A percentile compares a stretch with the other conserved stretches of the same genome.
Evolutionary conservation across 1,139 yeast species (phyloP).

Genomic region (Suhomyces bribrorum): DNA sequence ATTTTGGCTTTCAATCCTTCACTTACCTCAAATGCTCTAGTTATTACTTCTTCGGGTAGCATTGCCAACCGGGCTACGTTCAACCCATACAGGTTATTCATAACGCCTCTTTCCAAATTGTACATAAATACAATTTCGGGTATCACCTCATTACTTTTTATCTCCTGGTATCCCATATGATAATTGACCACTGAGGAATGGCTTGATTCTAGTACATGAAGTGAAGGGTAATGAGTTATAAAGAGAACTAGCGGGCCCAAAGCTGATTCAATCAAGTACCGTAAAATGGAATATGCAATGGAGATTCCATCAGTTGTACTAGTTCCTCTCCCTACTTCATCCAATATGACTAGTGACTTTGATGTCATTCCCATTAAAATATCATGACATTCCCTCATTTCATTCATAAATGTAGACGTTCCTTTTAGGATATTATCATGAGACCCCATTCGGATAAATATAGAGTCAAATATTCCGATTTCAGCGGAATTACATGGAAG

Average conservation of each 20-base stretch:
- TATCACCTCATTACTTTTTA: conserved; percentile 28
- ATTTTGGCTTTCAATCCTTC: conserved; percentile 36
- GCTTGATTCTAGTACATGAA: conserved; percentile 52
- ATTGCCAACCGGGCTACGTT: conserved; percentile 77
- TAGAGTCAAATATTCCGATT: conserved; percentile 60
- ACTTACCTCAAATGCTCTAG: conserved; percentile 51
- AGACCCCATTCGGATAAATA: conserved; percentile 69
- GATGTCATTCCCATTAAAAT: conserved; percentile 49
- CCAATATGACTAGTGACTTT: conserved; percentile 59
- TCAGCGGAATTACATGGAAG: conserved; percentile 43
- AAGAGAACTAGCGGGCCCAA: conserved; percentile 64
- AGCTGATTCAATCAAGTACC: conserved; percentile 52
- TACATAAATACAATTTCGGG: conserved; percentile 60
- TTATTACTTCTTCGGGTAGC: conserved; percentile 52
- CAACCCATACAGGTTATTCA: conserved; percentile 70
- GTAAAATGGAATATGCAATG: conserved; percentile 75
- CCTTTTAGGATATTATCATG: conserved; percentile 67
- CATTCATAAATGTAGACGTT: conserved; percentile 77
- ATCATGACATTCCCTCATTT: conserved; percentile 63
- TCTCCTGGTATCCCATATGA: conserved; percentile 74
- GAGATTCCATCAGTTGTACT: conserved; percentile 89
- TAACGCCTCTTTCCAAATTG: conserved; percentile 57
- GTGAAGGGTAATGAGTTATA: conserved; percentile 85
- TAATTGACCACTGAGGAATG: conserved; percentile 53
- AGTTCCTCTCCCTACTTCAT: conserved; percentile 78